phyloP scores from a whole-genome alignment of 2,329 filamentous ascomycete genomes.

The Aaosphaeria pasadenensis region DNA sequence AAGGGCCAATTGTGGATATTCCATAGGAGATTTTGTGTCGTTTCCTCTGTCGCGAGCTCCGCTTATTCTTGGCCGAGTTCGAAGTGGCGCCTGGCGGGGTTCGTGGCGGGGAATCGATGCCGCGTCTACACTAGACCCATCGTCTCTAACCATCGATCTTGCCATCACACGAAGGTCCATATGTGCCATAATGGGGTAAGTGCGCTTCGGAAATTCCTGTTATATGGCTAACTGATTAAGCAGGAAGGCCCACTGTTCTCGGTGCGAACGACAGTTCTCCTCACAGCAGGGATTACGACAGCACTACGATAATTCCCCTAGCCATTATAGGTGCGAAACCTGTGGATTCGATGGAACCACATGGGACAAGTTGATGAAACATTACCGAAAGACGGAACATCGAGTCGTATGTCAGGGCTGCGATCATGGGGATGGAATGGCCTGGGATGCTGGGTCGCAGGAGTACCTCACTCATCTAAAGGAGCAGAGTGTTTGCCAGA shows the following conservation, averaged over 20 bases:
- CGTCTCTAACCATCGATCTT: neutral
- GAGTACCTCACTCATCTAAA: slow-evolving; percentile 8
- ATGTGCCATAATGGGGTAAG: neutral
- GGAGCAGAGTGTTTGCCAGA: slow-evolving; percentile 10
- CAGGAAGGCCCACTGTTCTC: neutral
- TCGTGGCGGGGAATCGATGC: neutral
- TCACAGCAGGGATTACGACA: neutral
- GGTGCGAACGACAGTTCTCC: neutral
- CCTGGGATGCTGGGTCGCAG: slow-evolving; percentile 3
- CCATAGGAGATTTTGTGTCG: no score
- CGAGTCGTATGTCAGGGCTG: slow-evolving; percentile 9
- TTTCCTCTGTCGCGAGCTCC: no score
- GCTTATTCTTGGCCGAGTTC: neutral
- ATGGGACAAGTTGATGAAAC: slow-evolving; percentile 8
- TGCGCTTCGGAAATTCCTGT: neutral
- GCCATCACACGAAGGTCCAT: neutral
- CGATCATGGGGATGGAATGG: slow-evolving; percentile 8
- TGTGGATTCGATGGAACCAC: slow-evolving; percentile 8
- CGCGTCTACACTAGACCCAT: neutral
- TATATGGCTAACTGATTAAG: neutral
- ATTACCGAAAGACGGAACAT: slow-evolving; percentile 7
- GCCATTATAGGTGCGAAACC: slow-evolving; percentile 7
- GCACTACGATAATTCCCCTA: slow-evolving; percentile 6
- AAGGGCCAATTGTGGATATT: no score
- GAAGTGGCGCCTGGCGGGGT: neutral